Percentiles rank a stretch among this genome's conserved stretches.
Conservation (phyloP, 2,329 filamentous ascomycete genomes). For the Cladophialophora bantiana region DNA sequence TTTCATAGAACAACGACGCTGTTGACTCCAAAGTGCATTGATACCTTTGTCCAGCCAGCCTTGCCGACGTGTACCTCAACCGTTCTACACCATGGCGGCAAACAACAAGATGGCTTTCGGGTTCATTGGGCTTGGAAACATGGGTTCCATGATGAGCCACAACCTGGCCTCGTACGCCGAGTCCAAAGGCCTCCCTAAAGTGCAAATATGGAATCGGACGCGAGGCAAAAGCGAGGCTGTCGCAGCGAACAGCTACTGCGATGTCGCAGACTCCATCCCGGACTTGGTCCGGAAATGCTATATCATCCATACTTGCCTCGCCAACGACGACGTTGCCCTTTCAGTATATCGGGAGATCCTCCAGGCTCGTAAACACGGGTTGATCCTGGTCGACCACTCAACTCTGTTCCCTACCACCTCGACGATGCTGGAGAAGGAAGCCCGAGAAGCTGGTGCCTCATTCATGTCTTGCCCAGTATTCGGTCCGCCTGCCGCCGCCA, state of each 20-base stretch:
- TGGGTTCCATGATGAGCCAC: slow-evolving; percentile 20
- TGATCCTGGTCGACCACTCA: slow-evolving; percentile 20
- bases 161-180: slow-evolving; percentile 19
- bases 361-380: slow-evolving; percentile 5
- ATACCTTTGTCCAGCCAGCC: neutral
- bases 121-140: slow-evolving; percentile 22
- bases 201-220: slow-evolving; percentile 22
- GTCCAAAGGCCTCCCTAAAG: slow-evolving; percentile 13
- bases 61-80: neutral
- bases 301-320: slow-evolving; percentile 20
- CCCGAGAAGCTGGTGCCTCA: slow-evolving; percentile 3
- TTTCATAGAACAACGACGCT: neutral
- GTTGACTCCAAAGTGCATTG: neutral
- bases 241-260: slow-evolving; percentile 13
- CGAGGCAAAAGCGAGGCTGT: slow-evolving; percentile 13
- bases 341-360: slow-evolving; percentile 17
- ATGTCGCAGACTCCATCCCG: neutral
- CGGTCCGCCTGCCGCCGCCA: slow-evolving; percentile 18
- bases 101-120: slow-evolving; percentile 10
- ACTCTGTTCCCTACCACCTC: slow-evolving; percentile 23
- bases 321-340: slow-evolving; percentile 18
- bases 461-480: slow-evolving; percentile 26
- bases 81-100: slow-evolving; percentile 5
- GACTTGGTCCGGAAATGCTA: slow-evolving; percentile 15
- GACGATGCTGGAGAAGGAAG: slow-evolving; percentile 11